These are phyloP conservation scores for Mrakia hoshinonis DNA, from an alignment of 768 basidiomycete species.

Conservation along the genomic window DNA sequence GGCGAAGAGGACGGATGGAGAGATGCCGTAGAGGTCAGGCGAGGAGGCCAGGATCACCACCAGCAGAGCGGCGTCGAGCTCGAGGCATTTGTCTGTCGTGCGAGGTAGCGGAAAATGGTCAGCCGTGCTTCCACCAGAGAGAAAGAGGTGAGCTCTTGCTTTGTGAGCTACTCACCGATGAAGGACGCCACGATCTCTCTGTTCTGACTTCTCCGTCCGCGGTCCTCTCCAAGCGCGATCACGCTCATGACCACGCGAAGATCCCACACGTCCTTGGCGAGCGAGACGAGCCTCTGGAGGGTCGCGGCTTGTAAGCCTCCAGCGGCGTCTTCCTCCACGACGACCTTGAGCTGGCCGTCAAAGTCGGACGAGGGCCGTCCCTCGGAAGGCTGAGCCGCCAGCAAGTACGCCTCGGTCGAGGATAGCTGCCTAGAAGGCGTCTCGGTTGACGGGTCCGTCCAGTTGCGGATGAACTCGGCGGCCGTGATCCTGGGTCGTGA, in stretches of 20 bases:
- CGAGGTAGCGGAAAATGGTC: neutral
- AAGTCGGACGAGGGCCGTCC: neutral
- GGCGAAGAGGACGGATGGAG: neutral
- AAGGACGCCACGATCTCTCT: neutral
- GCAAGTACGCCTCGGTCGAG: neutral
- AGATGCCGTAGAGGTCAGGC: conserved; percentile 8
- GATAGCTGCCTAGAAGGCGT: neutral
- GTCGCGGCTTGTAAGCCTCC: neutral
- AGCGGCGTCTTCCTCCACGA: neutral
- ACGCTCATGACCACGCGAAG: neutral
- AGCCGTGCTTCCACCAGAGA: neutral
- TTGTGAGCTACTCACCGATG: neutral
- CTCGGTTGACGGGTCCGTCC: neutral
- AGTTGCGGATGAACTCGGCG: neutral
- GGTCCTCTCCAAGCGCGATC: conserved; percentile 2
- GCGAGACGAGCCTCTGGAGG: neutral
- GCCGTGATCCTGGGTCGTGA: neutral
- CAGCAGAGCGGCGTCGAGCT: neutral
- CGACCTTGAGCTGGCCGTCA: neutral
- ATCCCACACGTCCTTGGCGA: conserved; percentile 5
- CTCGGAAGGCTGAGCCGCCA: neutral
- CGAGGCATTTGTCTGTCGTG: conserved; percentile 1
- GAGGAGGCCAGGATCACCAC: conserved; percentile 3
- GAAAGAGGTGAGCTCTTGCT: neutral
- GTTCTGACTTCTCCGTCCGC: neutral